Percentiles rank a stretch among this genome's conserved stretches.
These are phyloP conservation scores for Pinus albicaulis DNA, from an alignment of 75 land plant species.

Conservation along the genomic window DNA sequence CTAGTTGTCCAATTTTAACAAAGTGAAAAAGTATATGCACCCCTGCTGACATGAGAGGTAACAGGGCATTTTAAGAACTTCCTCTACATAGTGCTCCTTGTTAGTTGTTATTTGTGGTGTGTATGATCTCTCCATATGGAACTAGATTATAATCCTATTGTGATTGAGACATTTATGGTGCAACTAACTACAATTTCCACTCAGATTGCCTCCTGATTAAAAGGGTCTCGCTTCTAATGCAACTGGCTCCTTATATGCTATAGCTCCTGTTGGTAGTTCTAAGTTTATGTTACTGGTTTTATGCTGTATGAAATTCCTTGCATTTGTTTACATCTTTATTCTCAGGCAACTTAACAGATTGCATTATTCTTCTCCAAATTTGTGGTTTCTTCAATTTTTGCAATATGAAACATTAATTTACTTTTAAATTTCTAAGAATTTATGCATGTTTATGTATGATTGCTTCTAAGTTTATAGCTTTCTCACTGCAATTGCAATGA, in stretches of 20 bases:
- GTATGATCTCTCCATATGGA: too few species aligned
- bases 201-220: not conserved
- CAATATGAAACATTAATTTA: not conserved
- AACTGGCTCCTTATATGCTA: not conserved
- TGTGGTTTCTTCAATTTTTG: not conserved
- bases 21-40: too few species aligned
- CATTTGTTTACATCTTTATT: not conserved
- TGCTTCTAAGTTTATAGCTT: not conserved
- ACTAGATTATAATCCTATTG: too few species aligned
- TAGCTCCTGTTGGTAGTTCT: not conserved
- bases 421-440: not conserved
- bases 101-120: too few species aligned
- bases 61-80: too few species aligned
- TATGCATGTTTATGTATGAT: not conserved
- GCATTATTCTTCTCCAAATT: not conserved
- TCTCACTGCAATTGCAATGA: not conserved
- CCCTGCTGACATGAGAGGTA: too few species aligned
- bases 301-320: not conserved
- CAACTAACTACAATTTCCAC: too few species aligned
- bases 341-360: not conserved
- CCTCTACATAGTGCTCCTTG: too few species aligned
- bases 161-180: too few species aligned
- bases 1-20: too few species aligned
- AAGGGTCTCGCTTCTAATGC: not conserved
- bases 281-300: conserved; percentile 1